phyloP scores from a whole-genome alignment of 139 green algal species.

The Auxenochlorella pyrenoidosa region DNA sequence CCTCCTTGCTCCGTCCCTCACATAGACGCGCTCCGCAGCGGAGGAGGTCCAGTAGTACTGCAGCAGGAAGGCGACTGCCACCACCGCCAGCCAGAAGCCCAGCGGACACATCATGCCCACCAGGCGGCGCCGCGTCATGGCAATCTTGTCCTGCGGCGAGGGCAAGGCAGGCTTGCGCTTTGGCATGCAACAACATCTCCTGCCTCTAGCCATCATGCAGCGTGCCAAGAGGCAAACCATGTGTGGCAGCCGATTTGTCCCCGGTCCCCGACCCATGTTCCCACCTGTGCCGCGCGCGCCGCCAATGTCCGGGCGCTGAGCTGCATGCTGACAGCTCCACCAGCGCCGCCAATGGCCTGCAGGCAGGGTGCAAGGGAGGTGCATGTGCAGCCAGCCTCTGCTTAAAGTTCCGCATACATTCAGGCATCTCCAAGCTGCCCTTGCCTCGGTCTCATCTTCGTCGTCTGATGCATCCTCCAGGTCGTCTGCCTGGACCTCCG shows the following conservation, averaged over 20 bases:
- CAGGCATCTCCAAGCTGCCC: not conserved
- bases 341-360: not conserved
- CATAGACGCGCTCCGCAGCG: not conserved
- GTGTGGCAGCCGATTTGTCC: no score
- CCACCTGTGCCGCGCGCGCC: not conserved
- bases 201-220: no score
- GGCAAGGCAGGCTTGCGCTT: no score
- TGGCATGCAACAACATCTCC: no score
- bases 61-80: not conserved
- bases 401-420: no score
- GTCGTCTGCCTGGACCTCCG: constrained; percentile 6
- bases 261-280: not conserved
- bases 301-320: not conserved
- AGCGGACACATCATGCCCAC: not conserved
- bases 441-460: not conserved
- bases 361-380: not conserved
- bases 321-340: not conserved
- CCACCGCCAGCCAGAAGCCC: not conserved
- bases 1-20: not conserved
- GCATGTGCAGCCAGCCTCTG: no score
- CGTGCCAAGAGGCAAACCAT: no score
- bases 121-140: not conserved
- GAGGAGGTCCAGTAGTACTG: not conserved
- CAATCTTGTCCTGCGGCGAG: constrained; percentile 3
- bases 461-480: constrained; percentile 3